Base-by-base conservation (phyloP, 371 early-diverging fungal species). In the Basidiobolus meristosporus region DNA sequence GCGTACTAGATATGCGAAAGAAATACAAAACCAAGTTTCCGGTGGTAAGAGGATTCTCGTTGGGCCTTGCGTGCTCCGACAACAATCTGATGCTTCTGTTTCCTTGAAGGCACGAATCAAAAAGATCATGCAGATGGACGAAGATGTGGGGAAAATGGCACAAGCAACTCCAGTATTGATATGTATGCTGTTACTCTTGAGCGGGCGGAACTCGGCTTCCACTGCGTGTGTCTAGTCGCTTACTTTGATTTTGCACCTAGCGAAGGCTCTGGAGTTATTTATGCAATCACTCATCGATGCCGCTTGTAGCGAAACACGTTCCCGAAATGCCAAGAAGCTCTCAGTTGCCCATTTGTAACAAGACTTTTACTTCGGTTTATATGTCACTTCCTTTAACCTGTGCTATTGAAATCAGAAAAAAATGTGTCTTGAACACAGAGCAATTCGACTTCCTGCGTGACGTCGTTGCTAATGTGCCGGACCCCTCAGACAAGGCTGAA, bases 101-200 rank as follows among this genome's bases (percentile, higher is more conserved):
- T n/a, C n/a, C n/a, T n/a, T n/a, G n/a, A n/a, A 92, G 91, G 95
- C 98, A 14, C 78, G 99, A 38, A 97, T 99, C 57, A 99, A 99
- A 55, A 96, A 95, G 72, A 97, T 99, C 48, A 99, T 99, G 97
- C 97, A 98, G 53, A 66, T 80, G 56, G 97, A 99, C 64, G 99
- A 99, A 47, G 99, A 98, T 55, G 92, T 99, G 12, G 99, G 99
- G 46, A 99, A 99, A 60, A 89, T 98, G 48, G 86, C 95, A 3
- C 87, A 85, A 46, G 90, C 89, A 29, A 98, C 99, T 1, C 99
- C 98, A 0, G 82, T 98, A 19, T 69, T 98, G 33, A 86, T 98
- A 32, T 91, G 93, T 75, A 79, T 68, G 63, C 70, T 52, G n/a
- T n/a, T n/a, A n/a, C n/a, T n/a, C n/a, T n/a, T n/a, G n/a, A n/a